Evolutionary conservation across 164 flowering plant species (phyloP).

Genomic region (Vitis riparia): DNA sequence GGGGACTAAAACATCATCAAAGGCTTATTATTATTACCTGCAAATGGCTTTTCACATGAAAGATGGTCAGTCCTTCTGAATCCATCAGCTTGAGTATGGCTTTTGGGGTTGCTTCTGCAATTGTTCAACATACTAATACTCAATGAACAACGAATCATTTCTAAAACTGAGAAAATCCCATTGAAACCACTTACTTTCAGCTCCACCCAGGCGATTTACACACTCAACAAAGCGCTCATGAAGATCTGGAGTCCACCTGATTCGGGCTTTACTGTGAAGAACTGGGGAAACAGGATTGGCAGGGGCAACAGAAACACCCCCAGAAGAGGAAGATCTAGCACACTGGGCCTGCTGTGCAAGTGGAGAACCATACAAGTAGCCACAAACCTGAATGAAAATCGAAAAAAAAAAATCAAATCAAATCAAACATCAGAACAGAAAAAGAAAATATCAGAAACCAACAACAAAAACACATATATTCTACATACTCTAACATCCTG

Average conservation of each 20-base stretch:
- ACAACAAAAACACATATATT: background rate
- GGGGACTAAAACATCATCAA: background rate
- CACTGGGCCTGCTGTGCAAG: slow-evolving; percentile 25
- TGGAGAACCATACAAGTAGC: slow-evolving; percentile 19
- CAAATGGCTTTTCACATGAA: slow-evolving; percentile 93
- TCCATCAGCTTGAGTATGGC: slow-evolving; percentile 85
- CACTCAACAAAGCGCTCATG: slow-evolving; percentile 89
- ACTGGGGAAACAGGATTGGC: slow-evolving; percentile 27
- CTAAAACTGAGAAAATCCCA: background rate
- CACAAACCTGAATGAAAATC: slow-evolving; percentile 12
- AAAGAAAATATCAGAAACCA: background rate
- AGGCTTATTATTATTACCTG: slow-evolving; percentile 45
- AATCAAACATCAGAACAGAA: background rate
- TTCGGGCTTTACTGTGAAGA: slow-evolving; percentile 57
- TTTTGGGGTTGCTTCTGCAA: slow-evolving; percentile 90
- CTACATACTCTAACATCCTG: slow-evolving; percentile 43
- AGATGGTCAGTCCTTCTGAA: slow-evolving; percentile 80
- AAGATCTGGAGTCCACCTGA: slow-evolving; percentile 91
- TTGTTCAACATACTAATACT: slow-evolving; percentile 5
- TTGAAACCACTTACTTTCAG: slow-evolving; percentile 70
- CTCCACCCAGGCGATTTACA: slow-evolving; percentile 84
- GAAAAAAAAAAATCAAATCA: background rate
- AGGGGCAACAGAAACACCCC: slow-evolving; percentile 16
- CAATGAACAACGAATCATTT: background rate
- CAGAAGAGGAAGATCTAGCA: slow-evolving; percentile 18